Conservation (phyloP, 768 basidiomycete species). For the Scleroderma bovista region DNA sequence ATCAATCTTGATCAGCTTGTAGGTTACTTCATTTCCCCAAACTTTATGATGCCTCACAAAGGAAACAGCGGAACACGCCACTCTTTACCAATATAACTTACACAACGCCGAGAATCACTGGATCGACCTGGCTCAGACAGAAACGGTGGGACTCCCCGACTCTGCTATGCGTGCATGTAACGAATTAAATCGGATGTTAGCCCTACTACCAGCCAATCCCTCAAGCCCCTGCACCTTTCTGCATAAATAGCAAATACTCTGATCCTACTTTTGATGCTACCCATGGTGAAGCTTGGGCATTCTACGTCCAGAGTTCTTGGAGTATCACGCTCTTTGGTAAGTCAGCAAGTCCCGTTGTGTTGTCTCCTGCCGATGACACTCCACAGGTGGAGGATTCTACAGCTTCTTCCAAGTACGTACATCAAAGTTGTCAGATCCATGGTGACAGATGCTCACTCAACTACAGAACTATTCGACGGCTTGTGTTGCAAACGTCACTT, state of each 20-base stretch:
- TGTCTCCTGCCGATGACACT: constrained; percentile 5
- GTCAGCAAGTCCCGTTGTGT: not conserved
- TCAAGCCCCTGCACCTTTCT: constrained; percentile 38
- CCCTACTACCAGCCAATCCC: constrained; percentile 49
- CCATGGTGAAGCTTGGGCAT: constrained; percentile 36
- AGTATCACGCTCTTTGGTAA: constrained; percentile 42
- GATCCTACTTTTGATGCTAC: constrained; percentile 37
- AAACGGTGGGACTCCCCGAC: constrained; percentile 32
- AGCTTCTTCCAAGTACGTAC: constrained; percentile 43
- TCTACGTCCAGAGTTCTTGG: constrained; percentile 36
- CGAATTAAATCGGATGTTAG: constrained; percentile 19
- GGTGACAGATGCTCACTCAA: constrained; percentile 1
- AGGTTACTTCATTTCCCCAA: constrained; percentile 4
- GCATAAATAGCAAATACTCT: constrained; percentile 24
- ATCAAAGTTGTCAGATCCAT: not conserved
- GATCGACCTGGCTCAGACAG: constrained; percentile 48
- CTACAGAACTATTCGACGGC: constrained; percentile 35
- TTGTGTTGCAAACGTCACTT: constrained; percentile 34
- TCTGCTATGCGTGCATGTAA: not conserved
- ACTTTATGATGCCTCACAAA: not conserved
- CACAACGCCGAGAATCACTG: constrained; percentile 42
- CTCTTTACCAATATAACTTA: constrained; percentile 47
- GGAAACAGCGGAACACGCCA: constrained; percentile 38
- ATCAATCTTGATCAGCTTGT: constrained; percentile 19
- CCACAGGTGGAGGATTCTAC: constrained; percentile 43